Conservation (phyloP, 371 early-diverging fungal species). For the Mortierella sp. region DNA sequence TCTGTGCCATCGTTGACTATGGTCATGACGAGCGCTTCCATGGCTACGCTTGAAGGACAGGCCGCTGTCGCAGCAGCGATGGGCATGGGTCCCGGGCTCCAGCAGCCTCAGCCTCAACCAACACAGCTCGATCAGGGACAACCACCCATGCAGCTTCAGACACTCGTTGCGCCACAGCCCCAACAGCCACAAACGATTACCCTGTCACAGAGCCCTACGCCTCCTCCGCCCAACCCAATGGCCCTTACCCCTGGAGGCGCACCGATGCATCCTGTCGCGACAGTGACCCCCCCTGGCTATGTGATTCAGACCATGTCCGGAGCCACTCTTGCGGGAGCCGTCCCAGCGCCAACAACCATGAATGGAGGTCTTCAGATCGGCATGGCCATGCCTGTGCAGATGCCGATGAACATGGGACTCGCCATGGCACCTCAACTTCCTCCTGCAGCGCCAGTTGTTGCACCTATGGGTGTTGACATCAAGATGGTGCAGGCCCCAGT, state of each 20-base stretch:
- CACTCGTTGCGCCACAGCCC: background rate
- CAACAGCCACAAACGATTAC: background rate
- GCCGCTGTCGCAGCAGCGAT: background rate
- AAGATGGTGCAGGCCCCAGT: too few species aligned
- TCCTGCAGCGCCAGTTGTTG: background rate
- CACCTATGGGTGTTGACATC: too few species aligned
- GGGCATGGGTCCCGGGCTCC: slow-evolving; percentile 2
- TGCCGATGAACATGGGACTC: slow-evolving; percentile 18
- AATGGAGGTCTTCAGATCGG: slow-evolving; percentile 1
- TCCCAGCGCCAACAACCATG: background rate
- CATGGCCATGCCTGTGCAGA: slow-evolving; percentile 9
- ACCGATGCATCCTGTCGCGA: too few species aligned
- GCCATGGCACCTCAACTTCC: slow-evolving; percentile 11
- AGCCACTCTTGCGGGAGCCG: background rate
- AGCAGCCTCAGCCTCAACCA: slow-evolving; percentile 5
- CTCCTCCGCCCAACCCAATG: slow-evolving; percentile 7
- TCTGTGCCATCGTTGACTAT: slow-evolving; percentile 39
- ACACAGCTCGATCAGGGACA: background rate
- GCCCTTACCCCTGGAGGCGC: background rate
- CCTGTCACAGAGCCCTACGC: slow-evolving; percentile 19
- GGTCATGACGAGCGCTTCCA: slow-evolving; percentile 33
- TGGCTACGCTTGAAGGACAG: slow-evolving; percentile 22
- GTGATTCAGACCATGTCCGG: too few species aligned
- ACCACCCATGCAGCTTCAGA: background rate
- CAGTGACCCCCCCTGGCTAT: too few species aligned